A percentile compares a stretch with the other conserved stretches of the same genome.
These are phyloP conservation scores for Botrytis galanthina DNA, from an alignment of 2,329 filamentous ascomycete genomes.

Conservation along the genomic window DNA sequence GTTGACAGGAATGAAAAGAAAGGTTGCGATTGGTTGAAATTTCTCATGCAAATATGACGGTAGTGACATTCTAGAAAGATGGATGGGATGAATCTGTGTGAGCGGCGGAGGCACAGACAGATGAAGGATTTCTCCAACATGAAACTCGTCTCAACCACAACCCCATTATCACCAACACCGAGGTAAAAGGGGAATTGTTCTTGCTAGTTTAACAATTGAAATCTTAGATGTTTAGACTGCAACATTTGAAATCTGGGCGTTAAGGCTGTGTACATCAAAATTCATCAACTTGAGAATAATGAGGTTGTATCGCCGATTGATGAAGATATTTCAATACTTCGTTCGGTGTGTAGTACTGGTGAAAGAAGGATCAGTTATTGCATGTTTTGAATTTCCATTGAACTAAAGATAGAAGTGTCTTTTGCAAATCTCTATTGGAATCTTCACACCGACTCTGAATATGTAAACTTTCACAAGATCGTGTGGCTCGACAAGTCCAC, in stretches of 20 bases:
- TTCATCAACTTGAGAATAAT: slow-evolving; percentile 11
- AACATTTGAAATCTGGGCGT: slow-evolving; percentile 3
- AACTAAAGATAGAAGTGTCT: not conserved
- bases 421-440: not conserved
- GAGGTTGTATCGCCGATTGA: not conserved
- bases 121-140: not conserved
- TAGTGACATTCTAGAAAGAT: not conserved
- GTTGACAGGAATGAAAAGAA: not conserved
- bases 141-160: slow-evolving; percentile 10
- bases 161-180: not conserved
- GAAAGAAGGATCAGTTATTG: not conserved
- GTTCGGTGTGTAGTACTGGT: not conserved
- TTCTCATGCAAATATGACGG: not conserved
- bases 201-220: not conserved
- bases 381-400: not conserved
- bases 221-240: slow-evolving; percentile 1
- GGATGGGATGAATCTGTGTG: not conserved
- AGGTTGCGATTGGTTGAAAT: slow-evolving; percentile 2
- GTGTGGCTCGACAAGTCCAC: not conserved
- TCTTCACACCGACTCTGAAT: not conserved
- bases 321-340: not conserved
- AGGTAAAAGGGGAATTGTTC: not conserved
- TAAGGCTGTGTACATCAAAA: not conserved
- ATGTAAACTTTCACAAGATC: not conserved
- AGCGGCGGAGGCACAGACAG: not conserved